Evolutionary conservation across 192 early-diverging fungal genomes (phyloP).

Genomic region (Linnemannia zychae): DNA sequence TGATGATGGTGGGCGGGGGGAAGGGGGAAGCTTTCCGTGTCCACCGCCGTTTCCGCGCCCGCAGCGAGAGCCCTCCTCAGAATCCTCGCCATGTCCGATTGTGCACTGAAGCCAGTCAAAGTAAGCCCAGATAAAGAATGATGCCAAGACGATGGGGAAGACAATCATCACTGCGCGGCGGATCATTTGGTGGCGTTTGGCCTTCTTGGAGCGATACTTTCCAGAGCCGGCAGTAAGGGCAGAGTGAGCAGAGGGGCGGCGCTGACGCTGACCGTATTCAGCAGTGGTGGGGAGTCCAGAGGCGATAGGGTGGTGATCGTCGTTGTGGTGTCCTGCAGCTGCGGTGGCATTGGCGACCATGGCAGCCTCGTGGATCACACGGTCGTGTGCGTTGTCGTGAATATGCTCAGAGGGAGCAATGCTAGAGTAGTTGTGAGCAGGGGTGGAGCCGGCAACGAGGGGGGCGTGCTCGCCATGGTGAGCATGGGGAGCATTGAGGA

Average conservation of each 20-base stretch:
- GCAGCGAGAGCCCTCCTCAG: conserved; percentile 30
- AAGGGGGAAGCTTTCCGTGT: conserved; percentile 41
- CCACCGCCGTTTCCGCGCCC: conserved; percentile 39
- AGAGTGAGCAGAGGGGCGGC: conserved; percentile 48
- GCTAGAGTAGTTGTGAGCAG: conserved; percentile 27
- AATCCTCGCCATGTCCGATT: conserved; percentile 36
- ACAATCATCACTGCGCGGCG: conserved; percentile 26
- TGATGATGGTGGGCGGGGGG: conserved; percentile 9
- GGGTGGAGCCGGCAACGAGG: background rate
- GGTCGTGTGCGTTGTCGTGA: conserved; percentile 48
- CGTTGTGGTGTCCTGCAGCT: conserved; percentile 13
- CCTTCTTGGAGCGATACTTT: conserved; percentile 30
- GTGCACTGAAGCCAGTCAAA: conserved; percentile 56
- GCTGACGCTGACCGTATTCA: conserved; percentile 16
- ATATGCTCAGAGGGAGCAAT: conserved; percentile 35
- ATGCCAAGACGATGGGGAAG: conserved; percentile 26
- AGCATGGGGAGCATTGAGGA: conserved; percentile 5
- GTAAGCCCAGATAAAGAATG: conserved; percentile 46
- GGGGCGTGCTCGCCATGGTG: conserved; percentile 23
- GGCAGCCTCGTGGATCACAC: conserved; percentile 51
- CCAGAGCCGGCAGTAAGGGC: conserved; percentile 32
- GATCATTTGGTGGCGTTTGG: conserved; percentile 44
- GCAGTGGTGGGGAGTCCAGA: background rate
- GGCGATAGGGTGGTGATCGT: background rate
- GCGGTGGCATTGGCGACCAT: conserved; percentile 51